Evolutionary conservation across 177 flowering plant species (phyloP), one percentile per base, ranked within the genome.

Genomic region (Vitis hybrid): DNA sequence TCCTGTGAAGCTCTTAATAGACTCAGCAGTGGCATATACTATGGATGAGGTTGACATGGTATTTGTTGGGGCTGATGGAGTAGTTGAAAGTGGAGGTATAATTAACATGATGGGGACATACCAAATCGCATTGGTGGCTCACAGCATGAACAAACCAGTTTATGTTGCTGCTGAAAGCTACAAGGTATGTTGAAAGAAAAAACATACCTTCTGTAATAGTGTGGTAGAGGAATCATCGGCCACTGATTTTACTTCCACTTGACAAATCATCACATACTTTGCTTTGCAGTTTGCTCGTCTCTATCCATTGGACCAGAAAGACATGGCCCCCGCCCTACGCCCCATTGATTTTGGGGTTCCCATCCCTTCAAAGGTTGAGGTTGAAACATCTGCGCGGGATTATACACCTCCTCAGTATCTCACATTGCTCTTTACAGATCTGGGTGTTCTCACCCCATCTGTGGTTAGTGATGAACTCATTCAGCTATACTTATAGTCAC

Each of bases 11-110:
- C 95, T 96, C 62, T 81, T 92, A 45, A 86, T 93, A 21, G 98
- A 93, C 78, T 90, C 98, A 67, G 99, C 98, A 21, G 99, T 91
- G 70, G 97, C 97, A 15, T 96, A 96, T 75, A 71, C 82, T n/a
- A 89, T 96, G 98, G 97, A 93, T 77, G 98, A 93, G 79, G 88
- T 93, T 54, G 97, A 96, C 80, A 96, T 93, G 99, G 95, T 96
- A 19, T 80, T 96, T 74, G 93, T 93, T 51, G 97, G 98, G 52
- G 98, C 99, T 18, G 98, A 96, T 80, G 99, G 98, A 45, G 99
- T 95, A 56, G 97, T 93, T 32, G 99, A 96, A 75, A 96, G 97
- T 75, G 99, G 99, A 40, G 98, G 99, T 8, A 86, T 93, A 56
- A 96, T 96, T 66, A 95, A 91, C 84, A 89, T 93, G 97, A 92